Base-by-base conservation (phyloP, 164 flowering plant genomes). In the Magnolia kwangsiensis region DNA sequence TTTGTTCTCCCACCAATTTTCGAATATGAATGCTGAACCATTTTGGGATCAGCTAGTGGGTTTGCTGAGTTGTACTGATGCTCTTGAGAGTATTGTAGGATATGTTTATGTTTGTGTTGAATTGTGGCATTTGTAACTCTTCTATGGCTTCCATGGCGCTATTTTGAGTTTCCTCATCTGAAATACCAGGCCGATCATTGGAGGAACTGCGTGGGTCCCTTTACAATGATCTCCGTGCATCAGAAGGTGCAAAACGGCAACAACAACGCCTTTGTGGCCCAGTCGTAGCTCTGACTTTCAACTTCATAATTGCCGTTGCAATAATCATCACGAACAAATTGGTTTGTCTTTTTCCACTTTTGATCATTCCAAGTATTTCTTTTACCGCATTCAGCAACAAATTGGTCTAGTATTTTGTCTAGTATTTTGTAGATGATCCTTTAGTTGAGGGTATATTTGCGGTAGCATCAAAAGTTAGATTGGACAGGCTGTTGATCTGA, bases 231-330 rank as follows among this genome's bases (percentile, higher is more conserved):
- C 79, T 92, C 16, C 85, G 94, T 71, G 89, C 95, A 31, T 87
- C 95, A 8, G 95, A 93, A 78, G 95, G 93, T 20, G 96, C 98
- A 19, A 93, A 88, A 83, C 90, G 94, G 9, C 92, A 90, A 75
- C 98, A 93, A 71, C 94, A 90, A 71, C 79, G 92, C 50, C 74
- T 83, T 19, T 92, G 96, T 69, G 97, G 98, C 10, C 98, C 97
- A 0, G 58, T 79, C 50, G 89, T 88, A 50, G 95, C 98, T 20
- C 76, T 93, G 86, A 65, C 91, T 72, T 92, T 93, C 86, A 93
- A 93, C 78, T 92, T 93, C 80, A 58, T 87, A 66, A 88, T 91
- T 76, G 83, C 95, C 18, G 87, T 94, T 50, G 89, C 91, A 16
- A 91, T 94, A 37, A 92, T 94, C 31, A 73, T 92, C 74, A 86